Conservation (phyloP, 176 grass and related monocot species). For the Avena eriantha region DNA sequence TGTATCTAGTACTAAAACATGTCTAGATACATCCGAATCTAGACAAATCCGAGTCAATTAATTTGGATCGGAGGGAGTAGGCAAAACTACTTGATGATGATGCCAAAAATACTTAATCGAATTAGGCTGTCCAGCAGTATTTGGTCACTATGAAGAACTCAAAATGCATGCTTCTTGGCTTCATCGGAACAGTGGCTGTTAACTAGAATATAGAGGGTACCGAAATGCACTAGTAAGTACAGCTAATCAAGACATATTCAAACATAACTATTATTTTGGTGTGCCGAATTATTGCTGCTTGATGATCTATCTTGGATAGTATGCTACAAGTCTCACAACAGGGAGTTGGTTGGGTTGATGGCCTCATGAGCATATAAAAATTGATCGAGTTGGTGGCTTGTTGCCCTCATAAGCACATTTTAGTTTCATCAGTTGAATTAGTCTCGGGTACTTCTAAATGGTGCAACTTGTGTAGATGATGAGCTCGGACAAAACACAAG, state of each 20-base stretch:
- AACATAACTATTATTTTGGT: background rate
- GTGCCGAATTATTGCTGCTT: background rate
- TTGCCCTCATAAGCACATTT: background rate
- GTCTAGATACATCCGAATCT: no score
- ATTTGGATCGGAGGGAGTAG: no score
- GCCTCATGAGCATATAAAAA: background rate
- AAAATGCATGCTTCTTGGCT: background rate
- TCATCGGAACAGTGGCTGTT: background rate
- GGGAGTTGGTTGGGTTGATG: background rate
- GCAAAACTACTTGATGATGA: background rate
- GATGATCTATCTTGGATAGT: background rate
- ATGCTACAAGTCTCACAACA: background rate
- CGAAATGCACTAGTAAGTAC: background rate
- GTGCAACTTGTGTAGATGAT: background rate
- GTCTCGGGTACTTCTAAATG: background rate
- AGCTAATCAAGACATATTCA: background rate
- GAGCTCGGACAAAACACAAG: background rate
- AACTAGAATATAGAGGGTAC: background rate
- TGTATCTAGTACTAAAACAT: no score
- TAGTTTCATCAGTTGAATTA: background rate
- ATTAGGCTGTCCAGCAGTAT: background rate
- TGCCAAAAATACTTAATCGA: background rate
- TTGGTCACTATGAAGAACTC: background rate
- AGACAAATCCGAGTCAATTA: no score
- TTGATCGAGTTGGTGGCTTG: background rate